Evolutionary conservation across 768 basidiomycete genomes (phyloP).

Genomic region (Lentinula edodes): DNA sequence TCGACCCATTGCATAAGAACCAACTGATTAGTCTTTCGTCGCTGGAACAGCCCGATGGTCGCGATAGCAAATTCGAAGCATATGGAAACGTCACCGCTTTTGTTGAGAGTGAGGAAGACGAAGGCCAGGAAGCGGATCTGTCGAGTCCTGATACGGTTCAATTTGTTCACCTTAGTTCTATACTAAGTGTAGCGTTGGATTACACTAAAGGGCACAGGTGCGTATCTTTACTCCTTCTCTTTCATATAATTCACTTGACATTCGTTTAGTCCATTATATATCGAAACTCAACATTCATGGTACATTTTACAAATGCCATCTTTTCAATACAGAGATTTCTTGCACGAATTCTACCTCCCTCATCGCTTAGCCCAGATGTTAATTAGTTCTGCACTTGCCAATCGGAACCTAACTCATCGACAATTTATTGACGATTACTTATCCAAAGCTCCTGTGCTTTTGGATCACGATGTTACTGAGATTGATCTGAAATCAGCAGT

Average conservation of each 20-base stretch:
- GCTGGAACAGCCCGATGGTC: slow-evolving; percentile 38
- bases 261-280: slow-evolving; percentile 48
- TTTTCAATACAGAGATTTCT: slow-evolving; percentile 35
- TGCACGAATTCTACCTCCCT: slow-evolving; percentile 43
- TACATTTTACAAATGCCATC: slow-evolving; percentile 53
- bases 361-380: slow-evolving; percentile 48
- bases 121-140: slow-evolving; percentile 50
- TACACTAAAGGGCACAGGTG: slow-evolving; percentile 48
- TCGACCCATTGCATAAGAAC: slow-evolving; percentile 43
- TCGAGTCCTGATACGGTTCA: slow-evolving; percentile 26
- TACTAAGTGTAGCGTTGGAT: slow-evolving; percentile 46
- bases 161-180: slow-evolving; percentile 40
- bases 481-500: slow-evolving; percentile 1
- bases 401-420: slow-evolving; percentile 22
- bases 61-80: slow-evolving; percentile 41
- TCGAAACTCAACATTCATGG: slow-evolving; percentile 61
- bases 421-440: slow-evolving; percentile 31
- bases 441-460: slow-evolving; percentile 7
- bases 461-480: neutral
- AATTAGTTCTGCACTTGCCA: slow-evolving; percentile 26
- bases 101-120: slow-evolving; percentile 54
- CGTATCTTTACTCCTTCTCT: slow-evolving; percentile 18
- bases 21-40: slow-evolving; percentile 42
- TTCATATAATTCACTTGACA: slow-evolving; percentile 1
- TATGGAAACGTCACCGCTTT: slow-evolving; percentile 48